phyloP scores from a whole-genome alignment of 305 asterid genomes.

The Solanum hybrid region DNA sequence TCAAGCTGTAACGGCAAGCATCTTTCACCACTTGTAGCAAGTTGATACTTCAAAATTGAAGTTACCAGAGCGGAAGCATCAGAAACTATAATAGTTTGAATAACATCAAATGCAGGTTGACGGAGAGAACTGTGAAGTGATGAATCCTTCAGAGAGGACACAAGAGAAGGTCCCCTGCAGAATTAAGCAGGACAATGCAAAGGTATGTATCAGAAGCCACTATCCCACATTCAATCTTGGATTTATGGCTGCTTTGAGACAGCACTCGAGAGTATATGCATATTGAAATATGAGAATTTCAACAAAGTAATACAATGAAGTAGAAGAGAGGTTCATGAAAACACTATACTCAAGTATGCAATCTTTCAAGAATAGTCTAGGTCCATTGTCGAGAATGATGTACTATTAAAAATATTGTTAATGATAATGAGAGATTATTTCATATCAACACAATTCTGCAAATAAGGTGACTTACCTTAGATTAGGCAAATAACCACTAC shows the following conservation, averaged over 20 bases:
- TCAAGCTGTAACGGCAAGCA: slow-evolving; percentile 27
- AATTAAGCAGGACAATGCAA: not conserved
- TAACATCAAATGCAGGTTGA: slow-evolving; percentile 92
- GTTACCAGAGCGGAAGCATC: slow-evolving; percentile 88
- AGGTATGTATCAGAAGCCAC: not conserved
- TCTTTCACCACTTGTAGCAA: slow-evolving; percentile 47
- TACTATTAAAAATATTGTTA: not conserved
- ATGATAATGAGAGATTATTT: not conserved
- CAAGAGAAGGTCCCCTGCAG: slow-evolving; percentile 90
- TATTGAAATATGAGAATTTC: not conserved
- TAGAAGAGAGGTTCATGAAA: slow-evolving; percentile 1
- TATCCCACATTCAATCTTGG: not conserved
- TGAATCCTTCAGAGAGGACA: slow-evolving; percentile 71
- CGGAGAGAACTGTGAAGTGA: slow-evolving; percentile 82
- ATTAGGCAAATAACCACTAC: not conserved
- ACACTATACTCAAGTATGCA: not conserved
- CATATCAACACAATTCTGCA: not conserved
- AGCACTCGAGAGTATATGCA: not conserved
- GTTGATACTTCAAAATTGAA: slow-evolving; percentile 42
- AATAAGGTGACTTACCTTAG: not conserved
- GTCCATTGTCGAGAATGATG: not conserved
- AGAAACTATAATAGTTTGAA: slow-evolving; percentile 72
- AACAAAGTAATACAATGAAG: not conserved
- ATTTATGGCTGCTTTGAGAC: not conserved
- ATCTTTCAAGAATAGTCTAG: not conserved